These are phyloP conservation scores for Sugiyamaella castrensis DNA, from an alignment of 1,139 yeast species.

Conservation along the genomic window DNA sequence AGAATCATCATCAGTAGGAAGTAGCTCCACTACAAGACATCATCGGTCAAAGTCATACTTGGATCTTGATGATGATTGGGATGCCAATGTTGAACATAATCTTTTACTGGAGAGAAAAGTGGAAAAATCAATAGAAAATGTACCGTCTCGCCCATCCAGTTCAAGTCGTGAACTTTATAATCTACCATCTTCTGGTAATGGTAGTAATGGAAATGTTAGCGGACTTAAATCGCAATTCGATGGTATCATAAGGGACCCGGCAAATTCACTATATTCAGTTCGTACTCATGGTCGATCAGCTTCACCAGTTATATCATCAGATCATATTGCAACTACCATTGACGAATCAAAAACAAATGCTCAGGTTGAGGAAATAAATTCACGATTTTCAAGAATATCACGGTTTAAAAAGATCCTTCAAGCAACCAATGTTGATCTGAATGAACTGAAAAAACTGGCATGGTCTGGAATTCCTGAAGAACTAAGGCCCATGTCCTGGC, in stretches of 20 bases:
- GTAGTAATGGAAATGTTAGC: constrained; percentile 14
- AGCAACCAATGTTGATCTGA: constrained; percentile 58
- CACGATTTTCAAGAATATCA: constrained; percentile 57
- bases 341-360: constrained; percentile 33
- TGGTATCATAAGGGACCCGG: constrained; percentile 41
- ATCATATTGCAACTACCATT: not conserved
- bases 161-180: constrained; percentile 1
- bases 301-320: constrained; percentile 5
- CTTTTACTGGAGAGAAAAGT: constrained; percentile 37
- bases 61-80: constrained; percentile 90
- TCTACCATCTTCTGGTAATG: constrained; percentile 1
- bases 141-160: constrained; percentile 21
- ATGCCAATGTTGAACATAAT: constrained; percentile 68
- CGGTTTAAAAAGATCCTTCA: constrained; percentile 65
- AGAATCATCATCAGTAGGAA: constrained; percentile 1
- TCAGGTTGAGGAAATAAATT: constrained; percentile 57
- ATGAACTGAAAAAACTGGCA: constrained; percentile 69
- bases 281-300: constrained; percentile 20
- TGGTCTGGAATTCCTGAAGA: constrained; percentile 94
- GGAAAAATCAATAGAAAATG: constrained; percentile 36
- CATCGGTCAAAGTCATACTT: constrained; percentile 28
- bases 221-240: constrained; percentile 38
- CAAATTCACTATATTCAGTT: constrained; percentile 39
- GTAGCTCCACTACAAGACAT: constrained; percentile 1
- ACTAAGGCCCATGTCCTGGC: constrained; percentile 86